Evolutionary conservation across 176 grass and related monocot species (phyloP), one percentile per base, ranked within the genome.

Genomic region (Oryza nivara): DNA sequence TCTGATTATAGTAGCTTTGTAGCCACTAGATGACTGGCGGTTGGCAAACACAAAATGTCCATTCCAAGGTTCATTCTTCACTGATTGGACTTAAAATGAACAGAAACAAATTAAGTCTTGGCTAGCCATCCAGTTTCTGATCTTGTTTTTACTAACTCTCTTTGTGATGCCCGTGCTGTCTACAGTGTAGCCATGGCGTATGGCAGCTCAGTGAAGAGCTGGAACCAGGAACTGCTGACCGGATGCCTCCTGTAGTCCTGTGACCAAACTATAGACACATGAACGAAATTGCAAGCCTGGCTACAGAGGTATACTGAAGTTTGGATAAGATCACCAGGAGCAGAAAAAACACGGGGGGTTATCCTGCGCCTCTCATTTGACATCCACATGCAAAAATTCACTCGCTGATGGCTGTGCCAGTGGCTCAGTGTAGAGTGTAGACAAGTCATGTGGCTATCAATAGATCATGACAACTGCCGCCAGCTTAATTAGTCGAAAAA

Each of bases 251-350:
- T 19, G 28, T 28, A 28, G 43, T 11, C 47, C 44, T 20, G 32
- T 15, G 44, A 40, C 28, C 46, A 75, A 56, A 8, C 71, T n/a
- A 48, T 9, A 13, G 78, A 13, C 34, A 2, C 4, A 49, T 66
- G n/a, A 46, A 20, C 38, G 65, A 63, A 45, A 70, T 64, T 65
- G 74, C 72, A 51, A 51, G 72, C 40, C 64, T 81, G 72, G 43
- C 20, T 11, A 58, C 80, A 65, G 11, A 78, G 66, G 4, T 7
- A 19, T 9, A 45, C 11, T 17, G n/a, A 34, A 17, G 16, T 60
- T 54, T 19, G 22, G 5, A 60, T 16, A 47, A 23, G 78, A 63
- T 20, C 19, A n/a, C 40, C 61, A 38, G 19, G 28, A 73, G 26
- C 20, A 22, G 2, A 47, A 75, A 69, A 84, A 67, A 0, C 35